Percentiles rank a stretch among this genome's conserved stretches.
phyloP scores from a whole-genome alignment of 2,329 filamentous ascomycete species.

The Fusarium sp. region DNA sequence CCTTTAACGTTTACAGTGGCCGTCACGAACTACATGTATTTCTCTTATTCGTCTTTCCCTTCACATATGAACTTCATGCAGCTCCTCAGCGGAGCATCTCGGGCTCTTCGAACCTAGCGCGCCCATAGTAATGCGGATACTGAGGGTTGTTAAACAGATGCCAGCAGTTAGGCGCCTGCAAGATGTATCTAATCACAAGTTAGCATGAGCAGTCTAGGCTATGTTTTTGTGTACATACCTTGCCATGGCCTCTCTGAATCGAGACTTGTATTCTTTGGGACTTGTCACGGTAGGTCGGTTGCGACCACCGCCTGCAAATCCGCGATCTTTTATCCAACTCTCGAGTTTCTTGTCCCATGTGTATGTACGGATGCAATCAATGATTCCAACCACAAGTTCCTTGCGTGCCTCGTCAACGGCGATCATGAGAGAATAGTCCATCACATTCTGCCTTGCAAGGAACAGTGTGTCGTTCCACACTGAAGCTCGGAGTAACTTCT shows the following conservation, averaged over 20 bases:
- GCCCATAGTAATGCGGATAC: constrained; percentile 54
- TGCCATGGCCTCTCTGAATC: constrained; percentile 97
- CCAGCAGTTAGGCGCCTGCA: constrained; percentile 82
- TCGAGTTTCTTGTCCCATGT: constrained; percentile 99
- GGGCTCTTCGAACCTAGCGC: constrained; percentile 57
- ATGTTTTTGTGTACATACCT: constrained; percentile 68
- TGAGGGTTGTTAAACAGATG: constrained; percentile 71
- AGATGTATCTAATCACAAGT: constrained; percentile 68
- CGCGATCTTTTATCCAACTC: constrained; percentile 98
- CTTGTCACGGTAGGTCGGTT: constrained; percentile 95
- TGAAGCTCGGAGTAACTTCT: constrained; percentile 89
- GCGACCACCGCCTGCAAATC: constrained; percentile 79
- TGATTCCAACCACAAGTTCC: constrained; percentile 96
- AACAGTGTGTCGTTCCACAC: constrained; percentile 99
- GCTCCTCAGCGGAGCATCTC: constrained; percentile 47
- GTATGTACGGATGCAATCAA: constrained; percentile 97
- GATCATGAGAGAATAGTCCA: constrained; percentile 99
- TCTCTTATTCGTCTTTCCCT: constrained; percentile 3
- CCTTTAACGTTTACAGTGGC: constrained; percentile 14
- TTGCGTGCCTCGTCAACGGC: constrained; percentile 91
- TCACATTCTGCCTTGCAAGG: constrained; percentile 93
- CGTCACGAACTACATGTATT: constrained; percentile 4
- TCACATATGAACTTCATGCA: background rate
- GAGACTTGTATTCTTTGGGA: constrained; percentile 96
- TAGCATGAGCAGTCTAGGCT: background rate